These are phyloP conservation scores for Oryza nivara DNA, from an alignment of 176 grass and related monocot genomes.

Conservation along the genomic window DNA sequence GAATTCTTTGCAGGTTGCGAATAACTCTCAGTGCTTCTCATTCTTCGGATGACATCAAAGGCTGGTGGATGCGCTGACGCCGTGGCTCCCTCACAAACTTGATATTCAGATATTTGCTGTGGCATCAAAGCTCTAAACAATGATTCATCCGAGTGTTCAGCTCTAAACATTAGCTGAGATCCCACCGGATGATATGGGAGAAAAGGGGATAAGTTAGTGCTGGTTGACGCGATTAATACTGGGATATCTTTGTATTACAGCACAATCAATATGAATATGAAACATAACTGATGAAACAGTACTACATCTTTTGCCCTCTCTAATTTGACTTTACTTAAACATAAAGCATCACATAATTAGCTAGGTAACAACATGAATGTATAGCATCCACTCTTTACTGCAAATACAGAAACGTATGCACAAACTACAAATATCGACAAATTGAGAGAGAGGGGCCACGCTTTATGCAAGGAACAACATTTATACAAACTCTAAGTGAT, in stretches of 20 bases:
- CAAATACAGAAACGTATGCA: no score
- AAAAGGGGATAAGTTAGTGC: neutral
- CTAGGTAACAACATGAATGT: no score
- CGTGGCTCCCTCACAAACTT: slow-evolving; percentile 56
- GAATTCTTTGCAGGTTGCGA: slow-evolving; percentile 58
- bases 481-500: no score
- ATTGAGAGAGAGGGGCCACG: no score
- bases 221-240: neutral
- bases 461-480: no score
- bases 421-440: no score
- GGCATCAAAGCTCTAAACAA: slow-evolving; percentile 55
- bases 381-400: no score
- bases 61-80: slow-evolving; percentile 56
- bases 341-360: neutral
- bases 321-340: neutral
- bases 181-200: neutral
- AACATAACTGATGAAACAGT: neutral
- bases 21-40: slow-evolving; percentile 86
- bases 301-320: neutral
- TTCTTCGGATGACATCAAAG: slow-evolving; percentile 73
- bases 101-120: neutral
- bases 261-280: neutral
- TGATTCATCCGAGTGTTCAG: neutral
- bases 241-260: neutral
- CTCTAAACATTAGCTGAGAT: neutral